Conservation (phyloP, 768 basidiomycete species). For the Auricularia heimuer region DNA sequence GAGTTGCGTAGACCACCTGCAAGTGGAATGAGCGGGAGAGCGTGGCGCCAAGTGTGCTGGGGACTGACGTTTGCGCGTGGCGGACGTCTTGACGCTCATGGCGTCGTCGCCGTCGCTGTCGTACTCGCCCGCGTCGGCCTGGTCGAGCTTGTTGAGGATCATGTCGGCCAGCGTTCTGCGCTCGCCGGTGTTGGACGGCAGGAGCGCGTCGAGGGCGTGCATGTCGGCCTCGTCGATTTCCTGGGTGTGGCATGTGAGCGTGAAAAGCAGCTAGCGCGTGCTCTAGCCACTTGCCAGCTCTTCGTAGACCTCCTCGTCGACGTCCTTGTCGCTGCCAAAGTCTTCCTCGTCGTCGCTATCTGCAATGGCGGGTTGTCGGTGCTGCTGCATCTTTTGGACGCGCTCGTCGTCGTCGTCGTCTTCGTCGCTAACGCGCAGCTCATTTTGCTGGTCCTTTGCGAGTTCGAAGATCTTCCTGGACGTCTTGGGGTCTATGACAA, state of each 20-base stretch:
- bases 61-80: slow-evolving; percentile 34
- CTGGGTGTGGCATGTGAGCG: slow-evolving; percentile 59
- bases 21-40: neutral
- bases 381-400: no score
- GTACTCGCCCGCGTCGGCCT: slow-evolving; percentile 41
- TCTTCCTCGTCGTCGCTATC: slow-evolving; percentile 30
- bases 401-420: slow-evolving; percentile 29
- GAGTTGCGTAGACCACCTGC: neutral
- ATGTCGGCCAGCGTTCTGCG: slow-evolving; percentile 88
- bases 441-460: slow-evolving; percentile 87
- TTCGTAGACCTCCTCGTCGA: slow-evolving; percentile 29
- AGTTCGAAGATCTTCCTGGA: slow-evolving; percentile 86
- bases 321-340: slow-evolving; percentile 30
- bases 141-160: slow-evolving; percentile 90
- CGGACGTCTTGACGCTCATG: neutral
- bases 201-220: slow-evolving; percentile 70
- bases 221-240: slow-evolving; percentile 89
- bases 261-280: neutral
- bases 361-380: slow-evolving; percentile 8
- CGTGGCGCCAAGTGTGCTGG: slow-evolving; percentile 5
- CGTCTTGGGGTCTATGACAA: slow-evolving; percentile 66
- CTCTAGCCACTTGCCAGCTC: slow-evolving; percentile 26
- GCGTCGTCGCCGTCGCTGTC: slow-evolving; percentile 31
- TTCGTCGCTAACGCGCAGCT: slow-evolving; percentile 51
- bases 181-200: slow-evolving; percentile 65